Percentiles rank a stretch among this genome's conserved stretches.
These are phyloP conservation scores for Elsinoe fawcettii DNA, from an alignment of 2,329 filamentous ascomycete genomes.

Conservation along the genomic window DNA sequence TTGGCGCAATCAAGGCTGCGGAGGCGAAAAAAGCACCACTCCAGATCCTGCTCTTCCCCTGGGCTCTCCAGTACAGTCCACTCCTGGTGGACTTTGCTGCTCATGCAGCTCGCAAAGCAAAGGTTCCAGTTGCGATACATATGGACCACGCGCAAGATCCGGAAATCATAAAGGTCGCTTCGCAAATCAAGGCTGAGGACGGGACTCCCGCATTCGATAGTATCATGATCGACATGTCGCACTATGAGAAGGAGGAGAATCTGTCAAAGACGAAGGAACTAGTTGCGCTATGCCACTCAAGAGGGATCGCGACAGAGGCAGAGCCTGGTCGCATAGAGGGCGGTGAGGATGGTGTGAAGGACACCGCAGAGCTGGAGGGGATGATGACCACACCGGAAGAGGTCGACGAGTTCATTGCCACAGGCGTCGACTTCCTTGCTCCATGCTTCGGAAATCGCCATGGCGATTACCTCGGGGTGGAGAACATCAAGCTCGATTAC, in stretches of 20 bases:
- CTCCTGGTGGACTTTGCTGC: constrained; percentile 40
- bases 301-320: constrained; percentile 61
- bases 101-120: constrained; percentile 36
- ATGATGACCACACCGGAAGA: constrained; percentile 62
- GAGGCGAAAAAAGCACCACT: constrained; percentile 59
- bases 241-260: constrained; percentile 64
- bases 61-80: constrained; percentile 61
- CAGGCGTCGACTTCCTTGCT: constrained; percentile 66
- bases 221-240: constrained; percentile 73
- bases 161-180: constrained; percentile 35
- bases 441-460: constrained; percentile 75
- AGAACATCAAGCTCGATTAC: constrained; percentile 55
- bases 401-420: constrained; percentile 61
- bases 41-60: constrained; percentile 68
- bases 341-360: constrained; percentile 66
- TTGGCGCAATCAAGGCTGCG: constrained; percentile 61
- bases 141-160: constrained; percentile 42
- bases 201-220: constrained; percentile 51
- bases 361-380: constrained; percentile 55
- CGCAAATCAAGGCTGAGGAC: constrained; percentile 23
- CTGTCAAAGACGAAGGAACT: constrained; percentile 56
- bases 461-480: constrained; percentile 63
- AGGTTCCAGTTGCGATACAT: constrained; percentile 39
- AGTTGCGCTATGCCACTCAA: constrained; percentile 54
- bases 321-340: constrained; percentile 65